These are phyloP conservation scores for Anastatica hierochuntica DNA, from an alignment of 345 rosid genomes.

Conservation along the genomic window DNA sequence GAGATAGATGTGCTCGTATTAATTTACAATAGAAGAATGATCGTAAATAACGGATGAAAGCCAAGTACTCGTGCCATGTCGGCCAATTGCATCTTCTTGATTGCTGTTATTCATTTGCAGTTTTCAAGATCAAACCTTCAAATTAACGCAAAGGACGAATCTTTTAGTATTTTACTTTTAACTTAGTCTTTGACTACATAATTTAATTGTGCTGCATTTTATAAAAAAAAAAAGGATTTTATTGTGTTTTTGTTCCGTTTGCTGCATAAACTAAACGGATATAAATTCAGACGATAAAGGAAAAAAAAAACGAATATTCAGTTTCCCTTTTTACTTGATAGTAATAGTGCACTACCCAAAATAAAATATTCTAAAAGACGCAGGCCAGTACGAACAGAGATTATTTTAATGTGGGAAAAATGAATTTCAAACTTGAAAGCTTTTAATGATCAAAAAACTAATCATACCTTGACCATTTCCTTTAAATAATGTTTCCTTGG, in stretches of 20 bases:
- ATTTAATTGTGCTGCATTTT: too few relatives aligned
- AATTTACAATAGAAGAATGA: too few relatives aligned
- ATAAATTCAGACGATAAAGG: too few relatives aligned
- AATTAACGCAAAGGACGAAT: not conserved
- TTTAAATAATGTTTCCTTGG: conserved; percentile 9
- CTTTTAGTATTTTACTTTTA: not conserved
- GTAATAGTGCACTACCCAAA: conserved; percentile 16
- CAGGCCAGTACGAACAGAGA: conserved; percentile 6
- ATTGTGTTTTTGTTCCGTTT: too few relatives aligned
- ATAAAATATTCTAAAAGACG: conserved; percentile 13
- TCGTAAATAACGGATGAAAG: too few relatives aligned
- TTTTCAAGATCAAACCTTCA: not conserved
- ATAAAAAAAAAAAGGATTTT: too few relatives aligned
- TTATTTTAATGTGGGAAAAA: conserved; percentile 3
- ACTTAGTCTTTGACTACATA: not conserved
- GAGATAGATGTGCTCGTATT: too few relatives aligned
- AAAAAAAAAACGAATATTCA: conserved; percentile 9
- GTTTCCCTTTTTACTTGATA: not conserved
- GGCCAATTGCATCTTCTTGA: too few relatives aligned
- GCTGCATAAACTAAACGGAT: too few relatives aligned
- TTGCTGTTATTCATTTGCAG: too few relatives aligned
- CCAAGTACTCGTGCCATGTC: too few relatives aligned
- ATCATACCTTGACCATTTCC: conserved; percentile 23
- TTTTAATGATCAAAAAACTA: conserved; percentile 13
- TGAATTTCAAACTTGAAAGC: conserved; percentile 24